Conservation (phyloP, 2,329 filamentous ascomycete species). For the Fusarium continuum region DNA sequence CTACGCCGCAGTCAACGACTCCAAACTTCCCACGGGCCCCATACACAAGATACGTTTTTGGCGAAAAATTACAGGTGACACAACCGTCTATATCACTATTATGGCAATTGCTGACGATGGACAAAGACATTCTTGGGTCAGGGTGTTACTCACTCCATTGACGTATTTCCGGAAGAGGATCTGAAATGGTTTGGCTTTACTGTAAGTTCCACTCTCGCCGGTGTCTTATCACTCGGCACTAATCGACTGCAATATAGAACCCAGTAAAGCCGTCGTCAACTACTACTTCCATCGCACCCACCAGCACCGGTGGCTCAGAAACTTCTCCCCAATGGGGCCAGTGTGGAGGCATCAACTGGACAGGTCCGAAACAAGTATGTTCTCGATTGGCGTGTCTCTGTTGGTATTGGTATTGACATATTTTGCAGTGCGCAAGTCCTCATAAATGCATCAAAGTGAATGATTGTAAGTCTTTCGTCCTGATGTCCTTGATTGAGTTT, state of each 20-base stretch:
- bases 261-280: conserved; percentile 4
- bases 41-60: conserved; percentile 53
- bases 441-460: conserved; percentile 25
- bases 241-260: neutral
- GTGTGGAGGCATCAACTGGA: conserved; percentile 27
- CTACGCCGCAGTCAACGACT: conserved; percentile 44
- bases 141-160: conserved; percentile 30
- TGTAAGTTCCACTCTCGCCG: neutral
- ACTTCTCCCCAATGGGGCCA: conserved; percentile 32
- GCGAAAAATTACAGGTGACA: conserved; percentile 39
- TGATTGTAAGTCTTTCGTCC: conserved; percentile 10
- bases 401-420: neutral
- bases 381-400: fast-evolving
- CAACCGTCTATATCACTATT: fast-evolving
- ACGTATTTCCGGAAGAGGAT: conserved; percentile 32
- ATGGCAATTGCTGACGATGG: neutral
- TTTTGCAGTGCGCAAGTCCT: conserved; percentile 16
- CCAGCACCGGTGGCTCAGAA: conserved; percentile 6
- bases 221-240: fast-evolving
- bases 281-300: neutral
- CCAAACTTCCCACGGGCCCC: conserved; percentile 49
- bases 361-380: conserved; percentile 19
- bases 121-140: conserved; percentile 27
- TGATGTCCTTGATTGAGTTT: fast-evolving
- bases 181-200: conserved; percentile 32